A percentile compares a stretch with the other conserved stretches of the same genome.
Evolutionary conservation across 768 basidiomycete species (phyloP).

Genomic region (Royoungia palumana): DNA sequence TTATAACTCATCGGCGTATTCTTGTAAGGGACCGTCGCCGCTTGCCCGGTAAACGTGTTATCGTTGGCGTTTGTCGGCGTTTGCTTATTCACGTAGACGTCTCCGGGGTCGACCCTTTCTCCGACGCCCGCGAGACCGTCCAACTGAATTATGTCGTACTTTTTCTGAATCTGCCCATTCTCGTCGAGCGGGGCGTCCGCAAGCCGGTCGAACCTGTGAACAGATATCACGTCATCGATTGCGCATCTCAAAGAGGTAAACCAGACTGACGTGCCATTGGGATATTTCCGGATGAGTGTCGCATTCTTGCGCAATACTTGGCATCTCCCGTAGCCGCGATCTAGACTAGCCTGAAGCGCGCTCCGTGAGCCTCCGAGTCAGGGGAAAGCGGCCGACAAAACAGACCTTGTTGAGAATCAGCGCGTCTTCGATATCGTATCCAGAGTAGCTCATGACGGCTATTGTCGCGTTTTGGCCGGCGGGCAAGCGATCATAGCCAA

Average conservation of each 20-base stretch:
- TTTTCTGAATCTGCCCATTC: conserved; percentile 73
- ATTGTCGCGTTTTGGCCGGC: conserved; percentile 98
- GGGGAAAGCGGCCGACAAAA: neutral
- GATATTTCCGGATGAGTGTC: conserved; percentile 91
- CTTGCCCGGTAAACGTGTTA: conserved; percentile 82
- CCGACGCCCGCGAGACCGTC: conserved; percentile 96
- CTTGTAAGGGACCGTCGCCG: conserved; percentile 82
- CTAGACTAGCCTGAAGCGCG: conserved; percentile 73
- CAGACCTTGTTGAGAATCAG: conserved; percentile 87
- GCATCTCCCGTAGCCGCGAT: conserved; percentile 96
- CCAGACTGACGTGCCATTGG: conserved; percentile 89
- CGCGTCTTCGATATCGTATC: conserved; percentile 99
- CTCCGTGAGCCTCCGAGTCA: conserved; percentile 3
- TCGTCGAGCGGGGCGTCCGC: conserved; percentile 90
- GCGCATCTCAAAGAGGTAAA: conserved; percentile 10
- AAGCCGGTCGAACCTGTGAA: conserved; percentile 78
- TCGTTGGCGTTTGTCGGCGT: conserved; percentile 92
- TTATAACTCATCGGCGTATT: conserved; percentile 93
- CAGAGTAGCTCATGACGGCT: conserved; percentile 98
- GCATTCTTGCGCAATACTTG: conserved; percentile 96
- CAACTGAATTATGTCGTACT: conserved; percentile 85
- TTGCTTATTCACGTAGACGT: conserved; percentile 97
- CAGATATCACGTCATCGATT: neutral
- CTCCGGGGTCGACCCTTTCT: conserved; percentile 87
- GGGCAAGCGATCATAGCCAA: conserved; percentile 94